phyloP scores from a whole-genome alignment of 768 basidiomycete species.

The Pleurotus tuoliensis region DNA sequence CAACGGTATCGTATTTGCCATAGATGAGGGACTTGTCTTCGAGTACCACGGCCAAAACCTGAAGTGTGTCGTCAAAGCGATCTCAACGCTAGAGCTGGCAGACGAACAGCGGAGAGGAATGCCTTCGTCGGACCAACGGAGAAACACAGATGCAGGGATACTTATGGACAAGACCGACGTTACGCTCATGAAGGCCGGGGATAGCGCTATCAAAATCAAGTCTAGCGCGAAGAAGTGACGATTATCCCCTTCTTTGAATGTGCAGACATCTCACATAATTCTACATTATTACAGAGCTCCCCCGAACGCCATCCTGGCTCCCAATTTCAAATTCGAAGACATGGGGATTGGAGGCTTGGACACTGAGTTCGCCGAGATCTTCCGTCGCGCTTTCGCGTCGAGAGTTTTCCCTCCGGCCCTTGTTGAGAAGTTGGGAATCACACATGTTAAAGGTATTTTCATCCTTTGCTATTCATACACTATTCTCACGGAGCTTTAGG shows the following conservation, averaged over 20 bases:
- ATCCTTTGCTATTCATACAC: neutral
- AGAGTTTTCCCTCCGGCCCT: slow-evolving; percentile 97
- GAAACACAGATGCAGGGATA: slow-evolving; percentile 52
- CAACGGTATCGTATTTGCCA: slow-evolving; percentile 64
- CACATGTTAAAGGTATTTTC: slow-evolving; percentile 87
- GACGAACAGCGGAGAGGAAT: slow-evolving; percentile 51
- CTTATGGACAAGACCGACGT: slow-evolving; percentile 92
- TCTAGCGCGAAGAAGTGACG: slow-evolving; percentile 82
- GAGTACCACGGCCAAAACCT: slow-evolving; percentile 87
- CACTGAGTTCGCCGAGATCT: slow-evolving; percentile 91
- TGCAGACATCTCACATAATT: slow-evolving; percentile 1
- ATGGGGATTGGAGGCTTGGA: slow-evolving; percentile 99
- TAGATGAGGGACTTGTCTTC: slow-evolving; percentile 71
- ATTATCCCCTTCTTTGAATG: neutral
- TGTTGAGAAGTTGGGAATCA: slow-evolving; percentile 96
- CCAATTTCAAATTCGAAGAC: slow-evolving; percentile 99
- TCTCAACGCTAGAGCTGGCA: slow-evolving; percentile 58
- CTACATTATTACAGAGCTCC: slow-evolving; percentile 52
- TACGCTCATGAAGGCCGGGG: slow-evolving; percentile 79
- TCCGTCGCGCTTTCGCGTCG: slow-evolving; percentile 96
- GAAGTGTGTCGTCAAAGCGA: slow-evolving; percentile 60
- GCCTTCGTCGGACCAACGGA: slow-evolving; percentile 20
- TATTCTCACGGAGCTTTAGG: slow-evolving; percentile 36
- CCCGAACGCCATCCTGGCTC: slow-evolving; percentile 91
- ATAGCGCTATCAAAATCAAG: slow-evolving; percentile 85